Base-by-base conservation (phyloP, 768 basidiomycete genomes). In the Russula lepida region DNA sequence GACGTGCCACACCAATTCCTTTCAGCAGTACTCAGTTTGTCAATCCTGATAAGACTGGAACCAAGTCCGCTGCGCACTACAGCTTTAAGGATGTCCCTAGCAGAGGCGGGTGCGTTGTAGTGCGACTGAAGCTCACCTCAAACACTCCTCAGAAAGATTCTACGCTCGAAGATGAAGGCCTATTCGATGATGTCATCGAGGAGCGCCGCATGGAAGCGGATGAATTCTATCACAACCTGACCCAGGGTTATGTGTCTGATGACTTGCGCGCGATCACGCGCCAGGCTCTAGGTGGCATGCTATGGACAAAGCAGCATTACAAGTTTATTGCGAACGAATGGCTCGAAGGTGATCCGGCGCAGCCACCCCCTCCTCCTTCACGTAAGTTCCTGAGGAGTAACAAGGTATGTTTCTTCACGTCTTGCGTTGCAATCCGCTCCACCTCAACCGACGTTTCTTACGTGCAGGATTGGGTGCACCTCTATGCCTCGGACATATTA, bases 281-380 rank as follows among this genome's bases (percentile, higher is more conserved):
- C 64, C 97, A 98, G 74, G 97, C 95, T 23, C 75, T 99, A 52
- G 85, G 85, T 23, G 97, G 97, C 12, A 98, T 99, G 97, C 75
- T 99, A 55, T 98, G 97, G 95, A 93, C 91, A 49, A 99, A 98
- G 76, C 97, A 98, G 70, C 92, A 85, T 73, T 99, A 98, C 76
- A 81, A 89, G 71, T 98, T 98, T 74, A 85, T 98, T 62, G 95
- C 98, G 73, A 89, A 89, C 69, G 89, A 95, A 63, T 99, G 97
- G 97, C 80, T 95, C 54, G 85, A 92, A 62, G 97, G 97, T 32
- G 97, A 99, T 75, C 87, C 93, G 4, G 88, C 89, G 12, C 97
- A 99, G 72, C 95, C 95, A 9, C 82, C 92, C 21, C 97, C 97
- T 4, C 95, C 97, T 7, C 86, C 91, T 1, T 89, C 88, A 68